Evolutionary conservation across 2,329 filamentous ascomycete species (phyloP).

Genomic region (Fusarium miscanthi): DNA sequence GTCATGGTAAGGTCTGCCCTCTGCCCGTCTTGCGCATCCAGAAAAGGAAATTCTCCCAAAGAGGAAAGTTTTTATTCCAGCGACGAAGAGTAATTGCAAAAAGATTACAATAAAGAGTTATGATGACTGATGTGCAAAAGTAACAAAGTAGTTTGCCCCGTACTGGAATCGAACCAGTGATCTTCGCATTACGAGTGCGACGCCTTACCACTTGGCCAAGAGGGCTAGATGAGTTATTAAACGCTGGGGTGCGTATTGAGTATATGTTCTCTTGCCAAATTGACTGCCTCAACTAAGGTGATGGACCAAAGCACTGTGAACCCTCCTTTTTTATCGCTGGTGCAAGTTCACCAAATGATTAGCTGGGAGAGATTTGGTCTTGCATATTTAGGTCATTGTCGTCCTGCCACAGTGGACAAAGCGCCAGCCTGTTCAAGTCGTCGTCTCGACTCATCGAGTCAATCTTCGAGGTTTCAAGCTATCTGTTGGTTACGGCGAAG

Average conservation of each 20-base stretch:
- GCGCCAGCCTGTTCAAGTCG: accelerated
- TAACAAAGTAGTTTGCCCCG: slow-evolving; percentile 12
- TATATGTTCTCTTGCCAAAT: accelerated
- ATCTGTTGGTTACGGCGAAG: neutral
- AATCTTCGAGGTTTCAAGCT: neutral
- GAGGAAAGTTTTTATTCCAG: neutral
- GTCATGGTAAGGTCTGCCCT: neutral
- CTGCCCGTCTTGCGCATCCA: neutral
- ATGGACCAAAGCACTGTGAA: neutral
- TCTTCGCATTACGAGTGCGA: slow-evolving; percentile 46
- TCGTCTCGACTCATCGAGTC: neutral
- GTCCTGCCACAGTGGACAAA: neutral
- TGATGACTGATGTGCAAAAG: neutral
- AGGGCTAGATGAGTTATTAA: slow-evolving; percentile 28
- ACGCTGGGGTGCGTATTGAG: accelerated
- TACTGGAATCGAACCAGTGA: slow-evolving; percentile 43
- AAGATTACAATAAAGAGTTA: accelerated
- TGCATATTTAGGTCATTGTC: neutral
- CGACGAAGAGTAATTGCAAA: neutral
- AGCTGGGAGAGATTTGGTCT: accelerated
- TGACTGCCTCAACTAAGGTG: too few species aligned
- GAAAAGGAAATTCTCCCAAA: neutral
- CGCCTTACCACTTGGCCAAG: slow-evolving; percentile 46
- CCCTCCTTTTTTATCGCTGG: accelerated
- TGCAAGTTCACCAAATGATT: accelerated